Evolutionary conservation across 2,329 filamentous ascomycete genomes (phyloP).

Genomic region (Aspergillus aculeatinus): DNA sequence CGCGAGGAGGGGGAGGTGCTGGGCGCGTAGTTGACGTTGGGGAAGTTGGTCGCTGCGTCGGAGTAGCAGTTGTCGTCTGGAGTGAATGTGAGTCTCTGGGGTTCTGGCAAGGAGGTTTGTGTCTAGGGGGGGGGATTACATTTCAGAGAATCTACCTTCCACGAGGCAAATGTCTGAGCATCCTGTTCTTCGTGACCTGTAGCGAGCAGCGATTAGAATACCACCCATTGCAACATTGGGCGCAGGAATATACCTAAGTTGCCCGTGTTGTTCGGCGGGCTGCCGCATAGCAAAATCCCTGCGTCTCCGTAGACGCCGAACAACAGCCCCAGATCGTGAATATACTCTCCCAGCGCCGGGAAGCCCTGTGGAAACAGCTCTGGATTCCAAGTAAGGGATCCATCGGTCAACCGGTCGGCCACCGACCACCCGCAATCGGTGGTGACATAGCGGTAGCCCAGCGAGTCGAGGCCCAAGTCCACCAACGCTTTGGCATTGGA

Average conservation of each 20-base stretch:
- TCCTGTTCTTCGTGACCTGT: conserved; percentile 48
- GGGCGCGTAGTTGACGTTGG: conserved; percentile 44
- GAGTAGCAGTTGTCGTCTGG: conserved; percentile 53
- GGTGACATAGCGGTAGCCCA: conserved; percentile 58
- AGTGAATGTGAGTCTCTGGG: not conserved
- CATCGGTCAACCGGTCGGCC: conserved; percentile 35
- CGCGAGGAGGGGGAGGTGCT: conserved; percentile 43
- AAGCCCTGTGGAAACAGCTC: conserved; percentile 46
- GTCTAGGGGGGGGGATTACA: conserved; percentile 28
- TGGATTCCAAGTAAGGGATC: conserved; percentile 44
- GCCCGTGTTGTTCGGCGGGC: conserved; percentile 32
- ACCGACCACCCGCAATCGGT: conserved; percentile 60
- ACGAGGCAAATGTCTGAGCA: conserved; percentile 33
- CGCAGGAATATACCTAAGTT: conserved; percentile 31
- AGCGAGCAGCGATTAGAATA: no score
- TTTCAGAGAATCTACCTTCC: conserved; percentile 52
- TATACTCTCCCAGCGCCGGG: conserved; percentile 39
- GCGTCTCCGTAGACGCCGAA: conserved; percentile 50
- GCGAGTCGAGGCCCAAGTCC: conserved; percentile 50
- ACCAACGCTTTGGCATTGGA: conserved; percentile 56
- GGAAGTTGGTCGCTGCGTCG: conserved; percentile 38
- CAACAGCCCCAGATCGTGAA: conserved; percentile 42
- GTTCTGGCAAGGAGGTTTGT: no score
- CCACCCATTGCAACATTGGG: not conserved
- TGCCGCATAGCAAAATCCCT: conserved; percentile 43